Base-by-base conservation (phyloP, 257 asterid genomes). In the Osmanthus fragrans region DNA sequence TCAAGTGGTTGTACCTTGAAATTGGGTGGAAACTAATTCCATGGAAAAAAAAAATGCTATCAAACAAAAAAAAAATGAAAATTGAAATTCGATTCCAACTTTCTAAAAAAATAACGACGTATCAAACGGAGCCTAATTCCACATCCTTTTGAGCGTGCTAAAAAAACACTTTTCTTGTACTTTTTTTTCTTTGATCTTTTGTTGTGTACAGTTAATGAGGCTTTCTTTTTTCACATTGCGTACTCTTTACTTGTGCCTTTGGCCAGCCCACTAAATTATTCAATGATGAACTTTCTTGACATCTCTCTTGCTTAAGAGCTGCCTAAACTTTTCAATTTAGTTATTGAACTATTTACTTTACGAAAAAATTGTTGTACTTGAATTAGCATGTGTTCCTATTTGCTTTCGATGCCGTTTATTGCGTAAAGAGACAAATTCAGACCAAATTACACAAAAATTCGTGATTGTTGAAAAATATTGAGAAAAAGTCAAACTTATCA, bases 231-330 rank as follows among this genome's bases (percentile, higher is more conserved):
- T 82, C 66, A 69, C 73, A 30, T 82, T 78, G 82, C 85, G 69
- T 82, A 77, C 78, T 73, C 80, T 77, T 73, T 78, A 82, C 85
- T 73, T 77, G 56, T 56, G 76, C 4, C 73, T 63, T 47, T 58
- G 70, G 33, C 69, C 79, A 29, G 40, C 82, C 80, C 64, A 72
- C 76, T 19, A 71, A 72, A 65, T 73, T 32, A 32, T 75, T 77
- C 64, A 77, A 77, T 73, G 68, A 77, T 72, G 36, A 51, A 64
- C 72, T 73, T 72, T 33, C 58, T 70, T 67, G 75, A 82, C 79
- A 58, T 33, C 1, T 40, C 74, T 58, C 33, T 77, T 73, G 65
- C 72, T 64, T 63, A 42, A 33, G 34, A 63, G 18, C 36, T 11
- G 5, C 33, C 6, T 23, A 13, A 25, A 63, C 69, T 63, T 63